Percentiles rank a stretch among this genome's conserved stretches.
Conservation (phyloP, 139 green algal species). For the Raphidocelis subcapitata region DNA sequence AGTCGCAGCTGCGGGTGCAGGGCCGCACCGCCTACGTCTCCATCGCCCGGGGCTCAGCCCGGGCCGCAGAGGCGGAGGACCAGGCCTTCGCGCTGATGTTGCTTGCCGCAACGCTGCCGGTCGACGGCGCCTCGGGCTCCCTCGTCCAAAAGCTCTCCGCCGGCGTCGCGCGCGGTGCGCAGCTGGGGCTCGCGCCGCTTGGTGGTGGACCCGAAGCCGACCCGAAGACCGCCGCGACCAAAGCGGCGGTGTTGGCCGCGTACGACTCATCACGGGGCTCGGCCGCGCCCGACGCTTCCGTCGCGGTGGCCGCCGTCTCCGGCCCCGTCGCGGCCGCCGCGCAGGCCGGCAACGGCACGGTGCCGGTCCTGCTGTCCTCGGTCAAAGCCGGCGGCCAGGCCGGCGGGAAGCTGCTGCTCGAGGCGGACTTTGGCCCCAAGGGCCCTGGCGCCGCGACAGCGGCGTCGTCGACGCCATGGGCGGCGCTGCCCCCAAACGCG, state of each 20-base stretch:
- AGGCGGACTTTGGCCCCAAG: conserved; percentile 14
- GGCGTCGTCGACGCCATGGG: not conserved
- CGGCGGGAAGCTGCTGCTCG: conserved; percentile 22
- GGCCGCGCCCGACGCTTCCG: conserved; percentile 6
- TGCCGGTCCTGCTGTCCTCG: too few relatives aligned
- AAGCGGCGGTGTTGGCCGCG: conserved; percentile 23
- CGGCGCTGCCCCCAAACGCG: not conserved
- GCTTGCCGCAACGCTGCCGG: not conserved
- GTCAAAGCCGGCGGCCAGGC: too few relatives aligned
- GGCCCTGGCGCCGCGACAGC: conserved; percentile 5
- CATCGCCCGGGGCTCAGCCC: not conserved
- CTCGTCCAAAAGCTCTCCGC: conserved; percentile 43
- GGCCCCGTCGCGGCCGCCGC: not conserved
- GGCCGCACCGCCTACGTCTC: conserved; percentile 55
- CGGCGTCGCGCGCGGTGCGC: conserved; percentile 26
- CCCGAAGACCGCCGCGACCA: not conserved
- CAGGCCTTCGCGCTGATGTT: conserved; percentile 31
- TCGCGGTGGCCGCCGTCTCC: conserved; percentile 1
- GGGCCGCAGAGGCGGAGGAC: conserved; percentile 17
- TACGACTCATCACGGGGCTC: conserved; percentile 42
- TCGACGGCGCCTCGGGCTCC: not conserved
- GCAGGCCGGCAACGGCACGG: conserved; percentile 10
- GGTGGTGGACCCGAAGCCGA: not conserved
- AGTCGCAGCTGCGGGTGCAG: conserved; percentile 29
- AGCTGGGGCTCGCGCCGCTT: not conserved